These are phyloP conservation scores for Sonneratia alba DNA, from an alignment of 345 rosid genomes.

Conservation along the genomic window DNA sequence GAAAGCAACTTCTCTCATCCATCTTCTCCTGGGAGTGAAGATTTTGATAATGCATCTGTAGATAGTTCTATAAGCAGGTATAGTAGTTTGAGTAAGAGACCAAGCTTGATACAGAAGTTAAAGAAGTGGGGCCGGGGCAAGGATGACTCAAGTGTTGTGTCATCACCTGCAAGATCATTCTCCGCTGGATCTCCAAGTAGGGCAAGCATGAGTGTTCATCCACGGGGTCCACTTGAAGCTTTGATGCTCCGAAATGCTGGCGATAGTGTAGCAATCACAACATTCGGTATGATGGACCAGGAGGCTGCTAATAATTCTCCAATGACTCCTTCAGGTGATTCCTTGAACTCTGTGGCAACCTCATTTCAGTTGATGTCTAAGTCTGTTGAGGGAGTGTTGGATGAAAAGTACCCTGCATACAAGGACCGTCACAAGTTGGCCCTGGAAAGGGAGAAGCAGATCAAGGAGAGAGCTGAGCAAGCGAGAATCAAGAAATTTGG, in stretches of 20 bases:
- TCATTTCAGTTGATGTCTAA: constrained; percentile 91
- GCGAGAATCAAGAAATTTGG: constrained; percentile 72
- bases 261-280: constrained; percentile 70
- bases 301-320: constrained; percentile 54
- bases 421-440: constrained; percentile 91
- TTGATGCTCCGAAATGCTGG: constrained; percentile 86
- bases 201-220: constrained; percentile 46
- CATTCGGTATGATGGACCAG: constrained; percentile 64
- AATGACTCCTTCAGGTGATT: constrained; percentile 39
- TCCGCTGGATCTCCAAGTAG: constrained; percentile 73
- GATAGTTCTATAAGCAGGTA: constrained; percentile 74
- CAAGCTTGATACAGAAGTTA: constrained; percentile 65
- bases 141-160: constrained; percentile 66
- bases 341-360: constrained; percentile 52
- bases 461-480: constrained; percentile 70
- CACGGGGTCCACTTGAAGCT: constrained; percentile 79
- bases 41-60: constrained; percentile 72
- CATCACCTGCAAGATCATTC: constrained; percentile 67
- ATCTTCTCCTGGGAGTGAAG: constrained; percentile 91
- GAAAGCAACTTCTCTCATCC: constrained; percentile 87
- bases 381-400: constrained; percentile 63
- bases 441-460: constrained; percentile 74
- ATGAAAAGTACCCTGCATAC: constrained; percentile 85
- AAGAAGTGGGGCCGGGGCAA: constrained; percentile 87
- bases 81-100: constrained; percentile 69